Percentiles rank a stretch among this genome's conserved stretches.
phyloP scores from a whole-genome alignment of 257 asterid genomes.

The Nicotiana obtusifolia region DNA sequence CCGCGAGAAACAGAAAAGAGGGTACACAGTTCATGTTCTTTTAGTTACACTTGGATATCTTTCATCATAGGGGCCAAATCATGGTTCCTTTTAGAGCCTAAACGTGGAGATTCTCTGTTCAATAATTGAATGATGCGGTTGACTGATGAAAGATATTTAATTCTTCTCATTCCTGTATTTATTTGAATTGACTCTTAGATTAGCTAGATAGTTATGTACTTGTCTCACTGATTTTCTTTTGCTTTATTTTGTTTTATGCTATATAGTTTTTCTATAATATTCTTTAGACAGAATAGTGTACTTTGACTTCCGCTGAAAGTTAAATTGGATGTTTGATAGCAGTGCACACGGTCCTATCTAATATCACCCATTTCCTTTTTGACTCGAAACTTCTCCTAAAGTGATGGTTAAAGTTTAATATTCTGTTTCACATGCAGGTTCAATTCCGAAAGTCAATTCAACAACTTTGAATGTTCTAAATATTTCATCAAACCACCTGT shows the following conservation, averaged over 20 bases:
- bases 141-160: not conserved
- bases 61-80: not conserved
- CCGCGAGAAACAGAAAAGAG: not conserved
- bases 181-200: not conserved
- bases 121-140: not conserved
- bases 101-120: not conserved
- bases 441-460: constrained; percentile 57
- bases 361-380: not conserved
- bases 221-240: not conserved
- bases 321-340: not conserved
- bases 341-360: not conserved
- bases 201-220: not conserved
- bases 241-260: not conserved
- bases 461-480: constrained; percentile 57
- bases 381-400: not conserved
- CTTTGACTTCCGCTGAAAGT: not conserved
- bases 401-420: not conserved
- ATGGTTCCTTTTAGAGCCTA: not conserved
- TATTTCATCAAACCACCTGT: constrained; percentile 68
- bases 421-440: constrained; percentile 37
- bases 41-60: not conserved
- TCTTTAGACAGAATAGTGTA: not conserved
- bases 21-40: not conserved
- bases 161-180: not conserved
- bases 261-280: not conserved